Evolutionary conservation across 129 eudicot species (phyloP).

Genomic region (Artemisia argyi): DNA sequence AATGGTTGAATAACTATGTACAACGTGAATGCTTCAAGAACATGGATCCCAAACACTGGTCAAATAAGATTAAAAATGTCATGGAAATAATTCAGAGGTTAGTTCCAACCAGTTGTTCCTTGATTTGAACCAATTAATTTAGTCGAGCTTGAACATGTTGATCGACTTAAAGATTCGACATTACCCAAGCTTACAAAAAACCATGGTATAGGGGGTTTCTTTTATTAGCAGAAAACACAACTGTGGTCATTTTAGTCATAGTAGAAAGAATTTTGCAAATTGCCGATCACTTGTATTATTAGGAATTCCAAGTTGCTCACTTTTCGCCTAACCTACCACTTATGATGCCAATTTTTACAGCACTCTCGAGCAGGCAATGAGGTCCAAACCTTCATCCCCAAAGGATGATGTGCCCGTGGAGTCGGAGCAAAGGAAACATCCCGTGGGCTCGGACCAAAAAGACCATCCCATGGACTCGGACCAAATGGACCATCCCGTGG

Average conservation of each 20-base stretch:
- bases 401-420: conserved; percentile 19
- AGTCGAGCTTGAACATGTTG: too few relatives aligned
- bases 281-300: not conserved
- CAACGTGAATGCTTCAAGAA: conserved; percentile 54
- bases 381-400: conserved; percentile 39
- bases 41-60: conserved; percentile 54
- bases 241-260: not conserved
- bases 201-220: too few relatives aligned
- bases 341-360: conserved; percentile 32
- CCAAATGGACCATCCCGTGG: too few relatives aligned
- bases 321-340: not conserved
- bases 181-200: too few relatives aligned
- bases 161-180: too few relatives aligned
- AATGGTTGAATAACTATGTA: conserved; percentile 54
- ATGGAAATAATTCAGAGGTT: conserved; percentile 53
- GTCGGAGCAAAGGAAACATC: too few relatives aligned
- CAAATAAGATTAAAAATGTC: conserved; percentile 41
- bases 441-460: too few relatives aligned
- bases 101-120: conserved; percentile 22
- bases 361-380: conserved; percentile 43
- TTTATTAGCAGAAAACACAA: not conserved
- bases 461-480: too few relatives aligned
- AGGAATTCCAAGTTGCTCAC: not conserved
- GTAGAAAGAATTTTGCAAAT: not conserved
- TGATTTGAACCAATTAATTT: not conserved